Base-by-base conservation (phyloP, 1,139 yeast species). In the Blastobotrys persicus region DNA sequence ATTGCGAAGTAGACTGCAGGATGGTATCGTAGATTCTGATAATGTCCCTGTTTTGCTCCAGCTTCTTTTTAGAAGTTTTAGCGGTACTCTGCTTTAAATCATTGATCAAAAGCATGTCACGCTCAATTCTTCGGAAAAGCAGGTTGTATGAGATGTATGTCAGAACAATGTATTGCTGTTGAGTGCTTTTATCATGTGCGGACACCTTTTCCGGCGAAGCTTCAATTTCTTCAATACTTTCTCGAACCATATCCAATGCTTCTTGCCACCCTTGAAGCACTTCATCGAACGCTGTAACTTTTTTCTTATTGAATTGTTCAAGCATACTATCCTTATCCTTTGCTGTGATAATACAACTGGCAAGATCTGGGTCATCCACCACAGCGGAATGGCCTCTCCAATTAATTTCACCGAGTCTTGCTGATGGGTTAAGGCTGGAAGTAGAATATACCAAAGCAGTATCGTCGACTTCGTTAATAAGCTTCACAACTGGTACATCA, bases 301-400 rank as follows among this genome's bases (percentile, higher is more conserved):
- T 40, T 62, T 57, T 48, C 3, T 72, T 31, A 6, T 44, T 55
- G 13, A 48, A 26, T n/a, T 50, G 43, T 38, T 55, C 56, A 6
- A 65, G 55, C 6, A 45, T 48, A 13, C 45, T 38, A 33, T 66
- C 67, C 35, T 71, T 46, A 13, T 58, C 51, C 37, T 56, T 58
- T 2, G 73, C 71, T 6, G 52, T 52, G 18, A 59, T 70, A 43
- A 85, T 73, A 26, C 76, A 74, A 59, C 78, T 77, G 0, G 94
- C 86, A 42, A 88, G 74, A 55, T 88, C 92, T 45, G 87, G 85
- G 57, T 87, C 87, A 56, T 75, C 72, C 31, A 91, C 74, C 6
- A 62, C 62, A 0, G 96, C 96, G n/a, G 73, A 70, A 66, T 86
- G 88, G 40, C 76, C 72, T 63, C 94, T 77, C 96, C 96, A 91